These are phyloP conservation scores for Phytophthora tentaculata DNA, from an alignment of 352 stramenopile genomes.

Conservation along the genomic window DNA sequence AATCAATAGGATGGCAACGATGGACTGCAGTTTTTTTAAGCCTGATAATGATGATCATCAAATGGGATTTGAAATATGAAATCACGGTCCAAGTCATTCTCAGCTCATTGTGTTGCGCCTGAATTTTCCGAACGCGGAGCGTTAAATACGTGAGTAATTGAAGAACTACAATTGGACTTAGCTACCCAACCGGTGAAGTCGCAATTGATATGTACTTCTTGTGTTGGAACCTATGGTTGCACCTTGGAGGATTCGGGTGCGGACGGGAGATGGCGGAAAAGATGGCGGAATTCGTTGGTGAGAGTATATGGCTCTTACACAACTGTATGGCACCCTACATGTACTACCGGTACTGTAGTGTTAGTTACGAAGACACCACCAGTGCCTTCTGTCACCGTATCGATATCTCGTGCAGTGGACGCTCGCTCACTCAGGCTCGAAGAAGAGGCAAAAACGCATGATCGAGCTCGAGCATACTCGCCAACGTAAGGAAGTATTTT, in stretches of 20 bases:
- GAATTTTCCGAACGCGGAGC: slow-evolving; percentile 24
- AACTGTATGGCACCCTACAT: too few relatives aligned
- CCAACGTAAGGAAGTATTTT: too few relatives aligned
- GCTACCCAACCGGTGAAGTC: slow-evolving; percentile 22
- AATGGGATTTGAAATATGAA: slow-evolving; percentile 17
- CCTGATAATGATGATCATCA: too few relatives aligned
- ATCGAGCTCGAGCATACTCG: too few relatives aligned
- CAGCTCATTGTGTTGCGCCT: slow-evolving; percentile 13
- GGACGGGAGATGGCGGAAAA: slow-evolving; percentile 15
- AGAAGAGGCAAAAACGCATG: too few relatives aligned
- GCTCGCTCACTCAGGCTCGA: too few relatives aligned
- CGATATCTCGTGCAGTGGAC: too few relatives aligned
- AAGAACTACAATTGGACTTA: slow-evolving; percentile 25
- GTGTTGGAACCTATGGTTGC: slow-evolving; percentile 22
- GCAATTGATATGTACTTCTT: slow-evolving; percentile 25
- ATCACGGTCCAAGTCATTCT: slow-evolving; percentile 23
- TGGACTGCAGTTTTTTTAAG: not conserved
- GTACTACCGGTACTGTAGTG: too few relatives aligned
- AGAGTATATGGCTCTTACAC: slow-evolving; percentile 30
- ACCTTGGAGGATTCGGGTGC: slow-evolving; percentile 11
- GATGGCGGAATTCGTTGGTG: slow-evolving; percentile 23
- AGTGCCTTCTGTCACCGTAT: too few relatives aligned
- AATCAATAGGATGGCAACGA: slow-evolving; percentile 14
- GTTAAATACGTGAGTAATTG: slow-evolving; percentile 21
- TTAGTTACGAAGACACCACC: too few relatives aligned